Evolutionary conservation across 179 eudicot genomes (phyloP).

Genomic region (Dionaea muscipula): DNA sequence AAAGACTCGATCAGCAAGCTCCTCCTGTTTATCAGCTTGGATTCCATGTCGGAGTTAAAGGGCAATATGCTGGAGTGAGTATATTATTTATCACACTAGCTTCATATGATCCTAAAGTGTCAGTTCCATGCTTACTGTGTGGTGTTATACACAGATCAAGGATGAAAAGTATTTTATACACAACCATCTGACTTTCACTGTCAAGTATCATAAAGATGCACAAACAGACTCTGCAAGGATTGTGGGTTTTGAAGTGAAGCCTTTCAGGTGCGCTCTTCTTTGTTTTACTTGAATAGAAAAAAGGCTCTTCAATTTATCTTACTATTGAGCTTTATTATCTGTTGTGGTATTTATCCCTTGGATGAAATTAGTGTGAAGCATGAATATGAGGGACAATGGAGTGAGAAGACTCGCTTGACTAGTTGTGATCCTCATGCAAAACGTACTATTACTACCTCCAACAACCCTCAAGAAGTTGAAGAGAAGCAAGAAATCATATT

Average conservation of each 20-base stretch:
- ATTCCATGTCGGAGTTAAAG: slow-evolving; percentile 56
- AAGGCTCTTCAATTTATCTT: not conserved
- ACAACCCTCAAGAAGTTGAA: slow-evolving; percentile 37
- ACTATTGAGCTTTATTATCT: not conserved
- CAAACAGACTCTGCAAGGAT: slow-evolving; percentile 41
- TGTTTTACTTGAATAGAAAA: not conserved
- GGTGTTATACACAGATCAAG: slow-evolving; percentile 16
- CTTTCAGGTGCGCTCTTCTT: slow-evolving; percentile 39
- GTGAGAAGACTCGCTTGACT: slow-evolving; percentile 26
- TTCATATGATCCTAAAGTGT: not conserved
- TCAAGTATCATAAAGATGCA: slow-evolving; percentile 39
- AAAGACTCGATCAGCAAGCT: slow-evolving; percentile 37
- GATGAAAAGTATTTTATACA: slow-evolving; percentile 33
- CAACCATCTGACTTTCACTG: slow-evolving; percentile 45
- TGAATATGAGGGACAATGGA: slow-evolving; percentile 36
- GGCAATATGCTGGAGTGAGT: slow-evolving; percentile 63
- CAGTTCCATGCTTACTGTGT: slow-evolving; percentile 8
- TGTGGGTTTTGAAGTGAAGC: slow-evolving; percentile 58
- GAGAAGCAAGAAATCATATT: slow-evolving; percentile 40
- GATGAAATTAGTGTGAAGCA: slow-evolving; percentile 35
- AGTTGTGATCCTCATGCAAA: slow-evolving; percentile 32
- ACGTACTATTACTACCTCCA: slow-evolving; percentile 29
- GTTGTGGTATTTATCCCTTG: not conserved
- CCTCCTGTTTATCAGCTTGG: slow-evolving; percentile 63
- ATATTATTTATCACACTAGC: not conserved